Base-by-base conservation (phyloP, 768 basidiomycete genomes). In the Amyloporia xantha region DNA sequence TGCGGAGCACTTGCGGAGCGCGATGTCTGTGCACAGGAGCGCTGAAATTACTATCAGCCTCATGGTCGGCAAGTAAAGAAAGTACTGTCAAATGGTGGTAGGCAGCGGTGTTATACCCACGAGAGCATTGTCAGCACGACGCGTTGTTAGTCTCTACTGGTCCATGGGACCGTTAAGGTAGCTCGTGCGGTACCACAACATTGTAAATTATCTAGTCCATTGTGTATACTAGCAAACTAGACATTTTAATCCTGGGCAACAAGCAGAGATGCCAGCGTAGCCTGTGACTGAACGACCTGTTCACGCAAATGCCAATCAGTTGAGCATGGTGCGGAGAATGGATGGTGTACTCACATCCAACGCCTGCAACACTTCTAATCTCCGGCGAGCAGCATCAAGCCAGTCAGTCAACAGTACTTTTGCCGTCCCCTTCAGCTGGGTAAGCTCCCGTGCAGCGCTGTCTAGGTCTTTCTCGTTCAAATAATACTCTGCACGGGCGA, bases 381-480 rank as follows among this genome's bases (percentile, higher is more conserved):
- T 76, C 61, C 78, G 74, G 55, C 95, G 74, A 9, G 92, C 93
- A 58, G 91, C 92, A 57, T 83, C 81, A 35, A 99, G 70, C 96
- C 95, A 99, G 67, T 98, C 95, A 28, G 74, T 69, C 45, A 89
- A 59, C 38, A 95, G 62, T 45, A 75, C 63, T 66, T 83, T 86
- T 13, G 86, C 86, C 50, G 86, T 81, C 1, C 94, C 95, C 27
- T 74, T 79, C 47, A 99, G 69, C 66, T 91, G 87, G 65, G 97
- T 99, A 24, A 97, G 72, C 68, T 97, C 94, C 47, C 95, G 75
- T 28, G 93, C 73, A 17, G 95, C 95, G 55, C 72, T 76, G 57
- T 94, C 95, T 50, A 99, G 67, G 61, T 97, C 91, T 73, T 96
- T 93, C 71, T 94, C 90, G 52, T 84, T 84, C 62, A 98, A 67